phyloP scores from a whole-genome alignment of 2,329 filamentous ascomycete species.

The Paecilomyces niveus region DNA sequence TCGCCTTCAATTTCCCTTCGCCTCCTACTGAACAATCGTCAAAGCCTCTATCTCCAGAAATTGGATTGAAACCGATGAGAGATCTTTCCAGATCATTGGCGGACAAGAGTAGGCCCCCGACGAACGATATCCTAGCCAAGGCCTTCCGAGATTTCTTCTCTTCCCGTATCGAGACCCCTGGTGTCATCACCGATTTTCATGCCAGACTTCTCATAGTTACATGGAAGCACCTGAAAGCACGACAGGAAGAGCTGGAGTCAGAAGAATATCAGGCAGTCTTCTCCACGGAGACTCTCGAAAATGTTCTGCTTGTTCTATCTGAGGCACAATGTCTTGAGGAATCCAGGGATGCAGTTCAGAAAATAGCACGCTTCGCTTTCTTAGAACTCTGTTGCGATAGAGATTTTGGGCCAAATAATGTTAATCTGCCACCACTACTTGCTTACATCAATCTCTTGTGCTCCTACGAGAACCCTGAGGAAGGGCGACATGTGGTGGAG shows the following conservation, averaged over 20 bases:
- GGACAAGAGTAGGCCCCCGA: conserved; percentile 58
- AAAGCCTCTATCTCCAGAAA: conserved; percentile 50
- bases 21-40: conserved; percentile 51
- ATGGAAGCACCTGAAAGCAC: conserved; percentile 52
- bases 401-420: conserved; percentile 35
- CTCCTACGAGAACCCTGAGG: conserved; percentile 47
- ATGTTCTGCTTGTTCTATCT: conserved; percentile 32
- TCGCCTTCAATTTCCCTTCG: conserved; percentile 22
- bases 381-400: conserved; percentile 29
- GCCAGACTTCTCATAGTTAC: conserved; percentile 55
- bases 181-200: conserved; percentile 57
- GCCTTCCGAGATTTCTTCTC: conserved; percentile 61
- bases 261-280: conserved; percentile 30
- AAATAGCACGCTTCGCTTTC: conserved; percentile 33
- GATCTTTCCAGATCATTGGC: conserved; percentile 58
- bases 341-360: conserved; percentile 30
- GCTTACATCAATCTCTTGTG: conserved; percentile 47
- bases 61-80: conserved; percentile 63
- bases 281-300: conserved; percentile 32
- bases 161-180: conserved; percentile 43
- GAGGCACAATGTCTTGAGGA: conserved; percentile 28
- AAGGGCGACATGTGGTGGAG: conserved; percentile 45
- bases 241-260: conserved; percentile 21
- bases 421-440: conserved; percentile 31
- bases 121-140: conserved; percentile 53